Evolutionary conservation across 768 basidiomycete genomes (phyloP), one percentile per base, ranked within the genome.

Genomic region (Russula virescens): DNA sequence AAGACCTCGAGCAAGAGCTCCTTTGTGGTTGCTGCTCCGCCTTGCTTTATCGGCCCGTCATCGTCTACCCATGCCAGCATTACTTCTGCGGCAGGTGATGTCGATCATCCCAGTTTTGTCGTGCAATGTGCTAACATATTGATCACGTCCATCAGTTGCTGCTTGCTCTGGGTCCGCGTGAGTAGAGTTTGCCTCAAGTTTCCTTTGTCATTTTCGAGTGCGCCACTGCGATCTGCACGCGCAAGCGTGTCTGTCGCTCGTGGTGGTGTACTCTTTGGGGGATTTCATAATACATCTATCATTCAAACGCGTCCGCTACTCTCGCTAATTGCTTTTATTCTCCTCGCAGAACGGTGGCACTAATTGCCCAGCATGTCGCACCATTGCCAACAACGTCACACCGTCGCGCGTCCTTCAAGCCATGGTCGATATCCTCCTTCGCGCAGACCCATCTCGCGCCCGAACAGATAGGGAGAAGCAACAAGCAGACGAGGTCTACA

Each of bases 31-130:
- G 91, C 71, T 94, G 91, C 73, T 81, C 89, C 19, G 91, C 84
- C 61, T 78, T 94, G 47, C 85, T 89, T 62, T 91, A 94, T 74
- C 79, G 83, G 63, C 91, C 91, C 3, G 91, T 94, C 18, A 76
- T 91, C 31, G 88, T 94, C 55, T 79, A 81, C 40, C 91, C 91
- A 34, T 94, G 91, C 72, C 89, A 92, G 68, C 91, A 94, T 78
- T 91, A 89, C 79, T 93, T 92, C 71, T 94, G 91, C 69, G 91
- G 91, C 73, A 91, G 91, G 89, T 91, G 73, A 62, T 75, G 68
- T 53, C 53, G 48, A 60, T 63, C 48, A 13, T 48, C 55, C 47
- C 28, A 31, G 34, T 23, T 5, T n/a, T 21, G 31, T 26, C 47
- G 19, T 58, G 19, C 47, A 14, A 9, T 38, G 11, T 16, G 40